Evolutionary conservation across 2,329 filamentous ascomycete species (phyloP), one percentile per base, ranked within the genome.

Genomic region (Alternaria dauci): DNA sequence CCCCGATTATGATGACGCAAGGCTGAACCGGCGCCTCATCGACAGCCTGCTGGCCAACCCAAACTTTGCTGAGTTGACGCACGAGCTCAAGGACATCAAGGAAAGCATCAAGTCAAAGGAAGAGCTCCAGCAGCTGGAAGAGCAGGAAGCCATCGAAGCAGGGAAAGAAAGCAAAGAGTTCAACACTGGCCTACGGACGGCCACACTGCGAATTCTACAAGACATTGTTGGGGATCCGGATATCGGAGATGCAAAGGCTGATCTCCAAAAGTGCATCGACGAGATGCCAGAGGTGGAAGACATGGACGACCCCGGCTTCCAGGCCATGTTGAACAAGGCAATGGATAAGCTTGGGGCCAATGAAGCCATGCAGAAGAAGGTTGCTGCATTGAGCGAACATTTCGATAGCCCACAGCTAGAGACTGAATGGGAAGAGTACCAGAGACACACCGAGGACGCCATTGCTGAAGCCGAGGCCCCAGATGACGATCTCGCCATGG

Each of bases 221-320:
- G 62, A 72, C 20, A 43, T 77, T 32, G 62, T 76, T 28, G 57
- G 76, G 8, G 73, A 78, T 32, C 73, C 76, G 5, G 70, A 72
- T 3, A 58, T 75, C 3, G 68, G 54, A 11, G 62, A 71, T 20
- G 68, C 65, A 4, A 67, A 55, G 38, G 59, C 59, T 6, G 71
- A 73, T 16, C 51, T 78, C 8, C 62, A 61, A 34, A 67, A 70
- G 14, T 63, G 75, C 23, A 67, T 72, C 48, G 67, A 65, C 12
- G 69, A 61, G 38, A 55, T 77, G 28, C 63, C 69, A 1, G 66
- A 73, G 20, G 34, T 63, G 9, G 64, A 68, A 5, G 66, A 71
- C 32, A 52, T 66, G 12, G 65, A 71, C 14, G 62, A 61, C 14
- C 58, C 67, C 1, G 71, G 72, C 16, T 73, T 74, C 20, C 61